phyloP scores from a whole-genome alignment of 768 basidiomycete species.

The Mycena haematopus region DNA sequence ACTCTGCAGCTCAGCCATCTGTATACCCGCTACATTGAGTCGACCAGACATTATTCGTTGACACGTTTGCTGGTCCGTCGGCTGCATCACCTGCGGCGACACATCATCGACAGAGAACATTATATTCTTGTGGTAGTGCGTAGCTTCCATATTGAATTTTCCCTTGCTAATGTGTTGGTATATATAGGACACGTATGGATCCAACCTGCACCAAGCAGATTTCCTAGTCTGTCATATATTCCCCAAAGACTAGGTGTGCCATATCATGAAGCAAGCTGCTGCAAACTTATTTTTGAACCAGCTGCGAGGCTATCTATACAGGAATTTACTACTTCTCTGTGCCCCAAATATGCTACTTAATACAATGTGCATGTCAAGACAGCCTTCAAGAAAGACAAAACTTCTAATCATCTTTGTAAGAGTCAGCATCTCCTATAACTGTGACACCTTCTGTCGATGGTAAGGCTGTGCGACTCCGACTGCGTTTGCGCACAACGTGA shows the following conservation, averaged over 20 bases:
- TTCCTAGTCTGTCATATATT: not conserved
- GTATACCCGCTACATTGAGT: not conserved
- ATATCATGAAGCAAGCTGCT: not conserved
- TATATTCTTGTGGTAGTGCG: not conserved
- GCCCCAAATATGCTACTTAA: too few species aligned
- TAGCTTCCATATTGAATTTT: not conserved
- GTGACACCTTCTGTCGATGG: slow-evolving; percentile 32
- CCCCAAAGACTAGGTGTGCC: not conserved
- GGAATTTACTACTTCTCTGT: not conserved
- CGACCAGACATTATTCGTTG: not conserved
- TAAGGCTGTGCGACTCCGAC: slow-evolving; percentile 31
- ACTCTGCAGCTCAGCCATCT: not conserved
- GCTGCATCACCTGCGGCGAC: not conserved
- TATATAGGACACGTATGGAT: not conserved
- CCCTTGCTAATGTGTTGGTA: not conserved
- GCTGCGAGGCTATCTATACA: not conserved
- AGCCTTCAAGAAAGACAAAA: not conserved
- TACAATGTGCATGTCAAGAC: too few species aligned
- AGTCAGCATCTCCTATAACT: slow-evolving; percentile 34
- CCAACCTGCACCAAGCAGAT: not conserved
- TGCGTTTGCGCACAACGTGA: slow-evolving; percentile 32
- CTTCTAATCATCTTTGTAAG: slow-evolving; percentile 18
- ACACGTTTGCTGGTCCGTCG: not conserved
- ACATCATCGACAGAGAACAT: not conserved
- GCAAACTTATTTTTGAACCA: not conserved